A percentile compares a stretch with the other conserved stretches of the same genome.
These are phyloP conservation scores for Rhododendron griersonianum DNA, from an alignment of 148 eudicot genomes.

Conservation along the genomic window DNA sequence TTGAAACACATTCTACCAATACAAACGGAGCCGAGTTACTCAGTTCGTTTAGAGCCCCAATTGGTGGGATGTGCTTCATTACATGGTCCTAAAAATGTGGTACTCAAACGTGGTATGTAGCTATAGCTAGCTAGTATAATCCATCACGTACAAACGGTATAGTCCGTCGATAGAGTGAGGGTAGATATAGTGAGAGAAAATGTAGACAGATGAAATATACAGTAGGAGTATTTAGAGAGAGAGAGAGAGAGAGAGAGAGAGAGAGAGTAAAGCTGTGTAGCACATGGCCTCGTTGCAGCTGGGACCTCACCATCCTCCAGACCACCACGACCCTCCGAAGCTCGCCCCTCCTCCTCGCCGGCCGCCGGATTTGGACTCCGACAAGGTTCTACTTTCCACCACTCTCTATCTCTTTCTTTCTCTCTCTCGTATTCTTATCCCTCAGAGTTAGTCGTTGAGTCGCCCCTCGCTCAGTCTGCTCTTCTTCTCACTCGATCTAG, in stretches of 20 bases:
- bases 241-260: not conserved
- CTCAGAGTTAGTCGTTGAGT: not conserved
- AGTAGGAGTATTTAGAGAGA: not conserved
- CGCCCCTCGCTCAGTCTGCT: not conserved
- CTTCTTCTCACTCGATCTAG: conserved; percentile 17
- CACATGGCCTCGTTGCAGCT: conserved; percentile 52
- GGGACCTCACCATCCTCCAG: conserved; percentile 45
- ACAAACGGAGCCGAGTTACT: too few species aligned
- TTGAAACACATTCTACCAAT: too few species aligned
- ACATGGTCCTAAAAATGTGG: too few species aligned
- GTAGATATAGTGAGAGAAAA: not conserved
- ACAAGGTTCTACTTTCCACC: conserved; percentile 34
- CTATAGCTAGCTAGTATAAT: too few species aligned
- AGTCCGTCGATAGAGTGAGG: not conserved
- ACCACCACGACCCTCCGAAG: conserved; percentile 23
- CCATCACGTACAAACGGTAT: too few species aligned
- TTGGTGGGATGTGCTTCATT: too few species aligned
- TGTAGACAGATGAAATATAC: not conserved
- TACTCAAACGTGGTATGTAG: too few species aligned
- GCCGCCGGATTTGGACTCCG: conserved; percentile 30
- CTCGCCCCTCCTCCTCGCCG: conserved; percentile 17
- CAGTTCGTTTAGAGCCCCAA: too few species aligned
- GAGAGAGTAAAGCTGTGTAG: conserved; percentile 5
- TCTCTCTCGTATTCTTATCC: not conserved
- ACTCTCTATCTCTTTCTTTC: not conserved